Evolutionary conservation across 106 monocot species (phyloP), one percentile per base, ranked within the genome.

Genomic region (Agapanthus africanus): DNA sequence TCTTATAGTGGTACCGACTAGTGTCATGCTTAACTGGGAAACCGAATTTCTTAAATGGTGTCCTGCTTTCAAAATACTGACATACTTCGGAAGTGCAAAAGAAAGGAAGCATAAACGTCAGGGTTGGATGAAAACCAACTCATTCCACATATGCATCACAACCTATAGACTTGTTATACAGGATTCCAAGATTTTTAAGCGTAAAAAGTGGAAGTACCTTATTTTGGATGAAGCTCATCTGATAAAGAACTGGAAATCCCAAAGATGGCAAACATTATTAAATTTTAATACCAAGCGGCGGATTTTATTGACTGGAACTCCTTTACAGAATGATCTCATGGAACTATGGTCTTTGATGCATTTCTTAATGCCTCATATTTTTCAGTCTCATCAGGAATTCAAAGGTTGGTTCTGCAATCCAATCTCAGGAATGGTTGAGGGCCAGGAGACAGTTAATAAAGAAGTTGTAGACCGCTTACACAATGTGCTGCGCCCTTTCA

Each of bases 11-110:
- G 99, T 99, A 19, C 99, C 99, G 39, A 99, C 99, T 35, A 99
- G 99, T 81, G 99, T 99, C 16, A 99, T 99, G 99, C 90, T 99
- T 44, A 99, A 99, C 57, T 99, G 99, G 99, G 99, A 99, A 72
- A 99, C 99, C 62, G 99, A 99, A 72, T 90, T 99, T 72, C 84
- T 99, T 40, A 93, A 93, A 56, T 99, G 99, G 99, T 99, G 93
- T 28, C 99, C 99, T 76, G 99, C 99, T 64, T 99, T 99, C 63
- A 99, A 93, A 74, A 99, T 99, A 73, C 70, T 99, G 57, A 99
- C 99, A 35, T 99, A 99, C 74, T 99, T 90, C 76, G 99, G 99
- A 50, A 93, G 72, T 83, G 99, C 99, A 70, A 99, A 99, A 74
- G 99, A 99, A 80, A 71, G 99, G 73, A 99, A 93, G 59, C 78